A percentile compares a stretch with the other conserved stretches of the same genome.
Evolutionary conservation across 805 yeast species (phyloP).

Genomic region (Schizosaccharomyces octosporus): DNA sequence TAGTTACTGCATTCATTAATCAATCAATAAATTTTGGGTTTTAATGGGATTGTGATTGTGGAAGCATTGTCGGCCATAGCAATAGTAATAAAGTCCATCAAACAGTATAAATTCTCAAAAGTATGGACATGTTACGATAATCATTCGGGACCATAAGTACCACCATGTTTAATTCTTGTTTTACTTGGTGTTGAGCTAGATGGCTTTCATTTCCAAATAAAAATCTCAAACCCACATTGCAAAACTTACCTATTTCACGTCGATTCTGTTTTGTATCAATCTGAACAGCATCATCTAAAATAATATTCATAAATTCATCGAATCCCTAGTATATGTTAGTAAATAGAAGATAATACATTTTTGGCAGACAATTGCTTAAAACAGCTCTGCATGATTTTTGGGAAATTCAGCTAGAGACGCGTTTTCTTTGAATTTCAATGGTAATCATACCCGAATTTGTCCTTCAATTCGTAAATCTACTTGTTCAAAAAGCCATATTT

Average conservation of each 20-base stretch:
- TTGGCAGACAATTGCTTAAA: background rate
- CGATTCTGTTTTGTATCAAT: slow-evolving; percentile 29
- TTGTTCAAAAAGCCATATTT: slow-evolving; percentile 80
- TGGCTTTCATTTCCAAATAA: background rate
- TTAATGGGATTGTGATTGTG: no score
- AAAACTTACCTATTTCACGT: slow-evolving; percentile 28
- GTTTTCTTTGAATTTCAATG: no score
- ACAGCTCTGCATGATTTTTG: no score
- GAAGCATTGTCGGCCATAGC: no score
- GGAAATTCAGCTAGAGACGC: no score
- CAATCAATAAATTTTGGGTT: no score
- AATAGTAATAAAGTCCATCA: no score
- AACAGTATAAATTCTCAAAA: no score
- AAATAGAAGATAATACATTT: background rate
- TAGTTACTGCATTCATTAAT: background rate
- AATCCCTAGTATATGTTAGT: slow-evolving; percentile 29
- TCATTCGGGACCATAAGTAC: no score
- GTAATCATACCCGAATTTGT: slow-evolving; percentile 24
- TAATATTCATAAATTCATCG: slow-evolving; percentile 89
- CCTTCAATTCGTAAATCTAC: slow-evolving; percentile 57
- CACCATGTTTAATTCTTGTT: background rate
- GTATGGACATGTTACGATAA: no score
- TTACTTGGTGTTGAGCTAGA: background rate
- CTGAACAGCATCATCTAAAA: slow-evolving; percentile 38
- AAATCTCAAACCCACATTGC: background rate